Percentiles rank a stretch among this genome's conserved stretches.
These are phyloP conservation scores for Microbotryomycetes sp. DNA, from an alignment of 1,284 basidiomycete genomes.

Conservation along the genomic window DNA sequence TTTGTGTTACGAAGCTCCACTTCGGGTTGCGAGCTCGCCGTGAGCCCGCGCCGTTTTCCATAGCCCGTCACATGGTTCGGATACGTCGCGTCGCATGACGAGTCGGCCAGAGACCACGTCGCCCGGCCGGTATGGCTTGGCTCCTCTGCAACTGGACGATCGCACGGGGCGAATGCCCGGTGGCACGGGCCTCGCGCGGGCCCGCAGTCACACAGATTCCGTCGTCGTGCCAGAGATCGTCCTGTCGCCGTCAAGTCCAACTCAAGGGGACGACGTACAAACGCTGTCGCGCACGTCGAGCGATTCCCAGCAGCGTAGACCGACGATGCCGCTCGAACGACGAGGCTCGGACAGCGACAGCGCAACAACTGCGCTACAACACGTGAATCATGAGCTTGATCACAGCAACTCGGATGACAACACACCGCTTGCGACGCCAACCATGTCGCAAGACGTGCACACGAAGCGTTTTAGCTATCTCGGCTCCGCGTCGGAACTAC, in stretches of 20 bases:
- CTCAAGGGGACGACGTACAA: neutral
- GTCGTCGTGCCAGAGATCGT: neutral
- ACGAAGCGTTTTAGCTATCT: neutral
- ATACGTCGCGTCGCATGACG: too few relatives aligned
- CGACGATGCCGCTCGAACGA: neutral
- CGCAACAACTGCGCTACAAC: neutral
- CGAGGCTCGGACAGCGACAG: neutral
- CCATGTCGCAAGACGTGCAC: neutral
- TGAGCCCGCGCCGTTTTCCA: too few relatives aligned
- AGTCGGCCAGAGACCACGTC: too few relatives aligned
- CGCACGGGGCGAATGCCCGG: too few relatives aligned
- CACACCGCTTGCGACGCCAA: neutral
- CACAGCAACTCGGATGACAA: neutral
- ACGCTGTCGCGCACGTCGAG: neutral
- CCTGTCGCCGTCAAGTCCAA: constrained; percentile 4
- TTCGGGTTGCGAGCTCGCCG: too few relatives aligned
- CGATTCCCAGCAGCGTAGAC: neutral
- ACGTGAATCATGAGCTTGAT: neutral
- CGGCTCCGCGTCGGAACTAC: too few relatives aligned
- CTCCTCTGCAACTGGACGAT: too few relatives aligned
- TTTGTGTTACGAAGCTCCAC: too few relatives aligned
- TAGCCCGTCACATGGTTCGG: too few relatives aligned
- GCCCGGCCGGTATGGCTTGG: too few relatives aligned
- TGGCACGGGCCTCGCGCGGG: neutral
- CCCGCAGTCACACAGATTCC: neutral